A percentile compares a stretch with the other conserved stretches of the same genome.
phyloP scores from a whole-genome alignment of 176 grass and related monocot genomes.

The Paspalum vaginatum region DNA sequence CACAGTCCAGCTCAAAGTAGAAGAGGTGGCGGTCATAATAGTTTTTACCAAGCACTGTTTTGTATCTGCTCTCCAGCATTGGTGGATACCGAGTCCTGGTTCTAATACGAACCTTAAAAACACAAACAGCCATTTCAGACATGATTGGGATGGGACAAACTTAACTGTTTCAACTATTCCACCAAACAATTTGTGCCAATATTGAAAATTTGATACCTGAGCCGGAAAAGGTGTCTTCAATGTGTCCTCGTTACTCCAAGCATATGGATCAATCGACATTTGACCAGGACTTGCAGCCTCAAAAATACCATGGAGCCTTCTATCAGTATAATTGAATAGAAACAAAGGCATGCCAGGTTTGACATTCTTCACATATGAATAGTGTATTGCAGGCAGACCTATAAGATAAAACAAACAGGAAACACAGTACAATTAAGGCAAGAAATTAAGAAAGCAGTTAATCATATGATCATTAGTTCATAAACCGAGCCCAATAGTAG shows the following conservation, averaged over 20 bases:
- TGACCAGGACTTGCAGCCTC: constrained; percentile 79
- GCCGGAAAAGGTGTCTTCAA: constrained; percentile 74
- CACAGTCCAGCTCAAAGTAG: constrained; percentile 91
- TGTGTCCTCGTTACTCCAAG: constrained; percentile 76
- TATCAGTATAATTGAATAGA: constrained; percentile 87
- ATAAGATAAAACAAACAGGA: constrained; percentile 35
- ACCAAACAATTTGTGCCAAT: constrained; percentile 36
- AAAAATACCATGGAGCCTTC: constrained; percentile 83
- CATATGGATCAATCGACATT: constrained; percentile 83
- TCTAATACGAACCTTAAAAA: constrained; percentile 65
- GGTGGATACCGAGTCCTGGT: constrained; percentile 59
- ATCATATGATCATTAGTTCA: constrained; percentile 9
- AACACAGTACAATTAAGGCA: constrained; percentile 1
- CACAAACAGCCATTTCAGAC: constrained; percentile 17
- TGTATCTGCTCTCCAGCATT: constrained; percentile 65
- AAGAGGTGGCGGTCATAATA: constrained; percentile 66
- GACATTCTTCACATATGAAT: constrained; percentile 87
- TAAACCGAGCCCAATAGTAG: constrained; percentile 9
- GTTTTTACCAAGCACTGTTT: constrained; percentile 73
- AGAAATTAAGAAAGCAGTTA: constrained; percentile 19
- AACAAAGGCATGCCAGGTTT: constrained; percentile 82
- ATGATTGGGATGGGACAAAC: constrained; percentile 23
- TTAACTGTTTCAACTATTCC: not conserved
- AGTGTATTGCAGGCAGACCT: constrained; percentile 80
- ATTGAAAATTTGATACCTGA: constrained; percentile 61